phyloP scores from a whole-genome alignment of 2,329 filamentous ascomycete genomes.

The Onygenales sp. region DNA sequence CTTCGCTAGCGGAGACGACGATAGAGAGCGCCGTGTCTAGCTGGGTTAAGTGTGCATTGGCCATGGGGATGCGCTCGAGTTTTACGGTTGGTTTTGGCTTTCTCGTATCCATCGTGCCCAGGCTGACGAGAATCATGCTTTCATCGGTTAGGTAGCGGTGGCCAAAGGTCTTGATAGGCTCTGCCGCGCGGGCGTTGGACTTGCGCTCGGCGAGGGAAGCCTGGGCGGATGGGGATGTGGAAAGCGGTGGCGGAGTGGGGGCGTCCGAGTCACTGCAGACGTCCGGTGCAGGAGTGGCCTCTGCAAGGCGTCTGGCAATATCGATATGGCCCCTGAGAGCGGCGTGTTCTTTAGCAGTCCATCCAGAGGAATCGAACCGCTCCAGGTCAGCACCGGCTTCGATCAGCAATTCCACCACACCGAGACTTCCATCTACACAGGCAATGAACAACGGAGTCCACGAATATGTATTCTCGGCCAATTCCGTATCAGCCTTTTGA shows the following conservation, averaged over 20 bases:
- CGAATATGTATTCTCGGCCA: constrained; percentile 72
- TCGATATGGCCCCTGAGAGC: constrained; percentile 78
- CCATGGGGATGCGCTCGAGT: constrained; percentile 77
- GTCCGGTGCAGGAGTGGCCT: constrained; percentile 36
- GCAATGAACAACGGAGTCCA: constrained; percentile 96
- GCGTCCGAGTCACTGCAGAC: constrained; percentile 15
- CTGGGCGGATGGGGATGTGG: constrained; percentile 25
- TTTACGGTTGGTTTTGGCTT: constrained; percentile 73
- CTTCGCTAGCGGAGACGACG: constrained; percentile 77
- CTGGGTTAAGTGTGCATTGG: constrained; percentile 82
- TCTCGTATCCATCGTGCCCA: constrained; percentile 90
- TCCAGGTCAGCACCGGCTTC: constrained; percentile 68
- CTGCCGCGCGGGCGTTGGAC: constrained; percentile 45
- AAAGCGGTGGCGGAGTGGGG: constrained; percentile 23
- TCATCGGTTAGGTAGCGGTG: constrained; percentile 88
- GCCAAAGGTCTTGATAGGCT: constrained; percentile 89
- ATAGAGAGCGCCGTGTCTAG: constrained; percentile 89
- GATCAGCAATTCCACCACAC: constrained; percentile 67
- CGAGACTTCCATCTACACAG: constrained; percentile 74
- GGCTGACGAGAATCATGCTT: constrained; percentile 80
- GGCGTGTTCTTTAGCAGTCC: constrained; percentile 90
- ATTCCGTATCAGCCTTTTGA: constrained; percentile 66
- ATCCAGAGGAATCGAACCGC: constrained; percentile 74
- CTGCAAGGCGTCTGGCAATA: constrained; percentile 62
- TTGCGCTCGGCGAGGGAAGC: constrained; percentile 35